phyloP scores from a whole-genome alignment of 768 basidiomycete genomes.

The Tulasnella sp. region DNA sequence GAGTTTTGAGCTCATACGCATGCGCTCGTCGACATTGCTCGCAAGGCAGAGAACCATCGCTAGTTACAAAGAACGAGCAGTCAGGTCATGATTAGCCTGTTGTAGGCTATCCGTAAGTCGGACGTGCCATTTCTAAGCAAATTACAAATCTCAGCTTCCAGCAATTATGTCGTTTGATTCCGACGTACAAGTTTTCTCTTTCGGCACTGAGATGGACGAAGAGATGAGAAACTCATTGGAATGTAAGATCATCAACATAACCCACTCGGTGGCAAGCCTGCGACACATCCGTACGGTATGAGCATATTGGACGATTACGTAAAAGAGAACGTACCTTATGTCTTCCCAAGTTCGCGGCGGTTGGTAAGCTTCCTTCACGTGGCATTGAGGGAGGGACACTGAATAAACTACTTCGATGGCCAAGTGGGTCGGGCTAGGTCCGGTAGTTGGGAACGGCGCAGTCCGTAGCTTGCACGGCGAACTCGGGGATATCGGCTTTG shows the following conservation, averaged over 20 bases:
- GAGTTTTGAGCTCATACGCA: constrained; percentile 19
- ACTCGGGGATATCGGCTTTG: not conserved
- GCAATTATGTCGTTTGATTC: not conserved
- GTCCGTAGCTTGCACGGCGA: not conserved
- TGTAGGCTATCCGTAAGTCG: not conserved
- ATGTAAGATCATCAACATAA: not conserved
- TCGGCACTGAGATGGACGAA: not conserved
- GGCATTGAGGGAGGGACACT: not conserved
- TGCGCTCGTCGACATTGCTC: constrained; percentile 14
- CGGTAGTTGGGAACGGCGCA: constrained; percentile 1
- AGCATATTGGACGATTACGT: not conserved
- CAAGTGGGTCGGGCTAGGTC: constrained; percentile 23
- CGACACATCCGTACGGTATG: not conserved
- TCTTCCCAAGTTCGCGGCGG: not conserved
- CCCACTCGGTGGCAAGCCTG: constrained; percentile 27
- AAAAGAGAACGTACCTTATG: not conserved
- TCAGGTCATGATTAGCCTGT: not conserved
- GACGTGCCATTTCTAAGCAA: not conserved
- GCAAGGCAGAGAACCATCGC: constrained; percentile 21
- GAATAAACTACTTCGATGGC: constrained; percentile 28
- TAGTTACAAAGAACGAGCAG: not conserved
- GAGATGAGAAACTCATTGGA: not conserved
- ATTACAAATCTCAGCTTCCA: not conserved
- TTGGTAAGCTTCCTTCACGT: not conserved
- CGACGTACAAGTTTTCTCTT: constrained; percentile 1